Evolutionary conservation across 257 asterid species (phyloP).

Genomic region (Lantana camara): DNA sequence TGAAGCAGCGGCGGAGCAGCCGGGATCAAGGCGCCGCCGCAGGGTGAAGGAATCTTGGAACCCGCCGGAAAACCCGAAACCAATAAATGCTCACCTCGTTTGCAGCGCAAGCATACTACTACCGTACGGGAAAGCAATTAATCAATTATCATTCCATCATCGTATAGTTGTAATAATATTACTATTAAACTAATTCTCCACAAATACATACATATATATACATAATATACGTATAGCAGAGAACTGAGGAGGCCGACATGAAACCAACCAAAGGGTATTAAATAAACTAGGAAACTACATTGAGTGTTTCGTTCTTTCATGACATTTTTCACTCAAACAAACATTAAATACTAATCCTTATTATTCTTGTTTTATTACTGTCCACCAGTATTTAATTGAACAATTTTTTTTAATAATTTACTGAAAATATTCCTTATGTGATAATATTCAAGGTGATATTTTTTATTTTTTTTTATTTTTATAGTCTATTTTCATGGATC

Average conservation of each 20-base stretch:
- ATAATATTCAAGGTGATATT: no score
- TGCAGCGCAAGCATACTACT: slow-evolving; percentile 23
- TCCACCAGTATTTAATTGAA: background rate
- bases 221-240: slow-evolving; percentile 5
- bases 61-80: slow-evolving; percentile 69
- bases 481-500: no score
- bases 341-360: slow-evolving; percentile 7
- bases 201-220: background rate
- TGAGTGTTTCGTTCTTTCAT: slow-evolving; percentile 55
- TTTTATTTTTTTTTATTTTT: no score
- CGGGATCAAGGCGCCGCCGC: slow-evolving; percentile 48
- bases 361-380: background rate
- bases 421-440: no score
- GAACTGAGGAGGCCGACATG: slow-evolving; percentile 58
- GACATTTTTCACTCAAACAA: slow-evolving; percentile 35
- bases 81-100: slow-evolving; percentile 40
- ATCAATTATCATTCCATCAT: slow-evolving; percentile 19
- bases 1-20: slow-evolving; percentile 38
- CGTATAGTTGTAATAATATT: slow-evolving; percentile 19
- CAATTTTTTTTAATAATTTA: background rate
- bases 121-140: slow-evolving; percentile 8
- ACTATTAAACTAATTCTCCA: slow-evolving; percentile 22
- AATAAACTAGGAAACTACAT: slow-evolving; percentile 40
- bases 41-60: slow-evolving; percentile 47
- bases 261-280: slow-evolving; percentile 40